Evolutionary conservation across 768 basidiomycete genomes (phyloP).

Genomic region (Pulveroboletus sp.): DNA sequence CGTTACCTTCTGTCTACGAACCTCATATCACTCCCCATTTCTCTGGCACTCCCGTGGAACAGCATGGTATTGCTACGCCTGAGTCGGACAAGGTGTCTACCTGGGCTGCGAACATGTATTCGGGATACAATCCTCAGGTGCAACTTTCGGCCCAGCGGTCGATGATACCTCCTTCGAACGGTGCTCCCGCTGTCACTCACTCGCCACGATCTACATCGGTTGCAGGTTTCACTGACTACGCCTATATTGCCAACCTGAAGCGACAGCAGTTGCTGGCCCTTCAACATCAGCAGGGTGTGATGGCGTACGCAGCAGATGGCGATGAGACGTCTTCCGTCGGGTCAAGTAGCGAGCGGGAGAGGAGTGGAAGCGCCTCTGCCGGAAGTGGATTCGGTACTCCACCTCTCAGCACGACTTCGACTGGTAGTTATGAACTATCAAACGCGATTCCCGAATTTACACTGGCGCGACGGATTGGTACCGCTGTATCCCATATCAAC

Average conservation of each 20-base stretch:
- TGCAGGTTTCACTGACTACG: constrained; percentile 18
- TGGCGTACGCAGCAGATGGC: constrained; percentile 30
- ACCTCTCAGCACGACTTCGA: constrained; percentile 22
- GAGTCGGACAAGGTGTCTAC: constrained; percentile 26
- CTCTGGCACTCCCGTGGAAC: constrained; percentile 13
- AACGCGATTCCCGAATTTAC: constrained; percentile 26
- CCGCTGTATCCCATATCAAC: constrained; percentile 25
- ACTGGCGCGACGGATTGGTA: constrained; percentile 20
- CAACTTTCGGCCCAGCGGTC: constrained; percentile 32
- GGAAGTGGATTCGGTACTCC: constrained; percentile 32
- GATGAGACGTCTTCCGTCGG: constrained; percentile 38
- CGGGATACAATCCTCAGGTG: constrained; percentile 21
- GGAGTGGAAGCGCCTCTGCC: constrained; percentile 36
- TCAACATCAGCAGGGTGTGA: constrained; percentile 26
- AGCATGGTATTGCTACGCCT: constrained; percentile 14
- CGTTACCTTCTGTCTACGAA: constrained; percentile 43
- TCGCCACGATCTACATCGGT: constrained; percentile 9
- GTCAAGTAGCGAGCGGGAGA: constrained; percentile 32
- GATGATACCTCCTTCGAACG: constrained; percentile 41
- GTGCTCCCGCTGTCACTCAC: constrained; percentile 32
- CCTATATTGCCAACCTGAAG: constrained; percentile 22
- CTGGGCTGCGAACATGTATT: constrained; percentile 31
- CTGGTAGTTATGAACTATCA: constrained; percentile 35
- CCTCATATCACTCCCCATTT: constrained; percentile 33
- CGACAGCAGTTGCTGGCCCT: constrained; percentile 30